phyloP scores from a whole-genome alignment of 2,329 filamentous ascomycete genomes.

The Pseudocercospora fijiensis region DNA sequence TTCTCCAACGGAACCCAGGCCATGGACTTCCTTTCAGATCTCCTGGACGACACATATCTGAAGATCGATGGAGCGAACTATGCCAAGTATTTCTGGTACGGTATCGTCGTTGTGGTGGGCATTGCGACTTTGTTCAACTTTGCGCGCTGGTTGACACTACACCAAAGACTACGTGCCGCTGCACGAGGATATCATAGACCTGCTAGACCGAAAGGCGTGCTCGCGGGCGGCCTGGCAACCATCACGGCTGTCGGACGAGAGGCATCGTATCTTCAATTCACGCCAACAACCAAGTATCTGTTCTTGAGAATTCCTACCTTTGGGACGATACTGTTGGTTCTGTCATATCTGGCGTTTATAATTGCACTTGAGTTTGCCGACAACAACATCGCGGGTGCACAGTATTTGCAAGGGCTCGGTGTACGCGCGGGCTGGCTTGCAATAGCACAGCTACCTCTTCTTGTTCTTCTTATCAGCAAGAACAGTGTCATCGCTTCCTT shows the following conservation, averaged over 20 bases:
- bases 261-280: slow-evolving; percentile 38
- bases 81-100: slow-evolving; percentile 44
- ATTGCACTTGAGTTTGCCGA: slow-evolving; percentile 33
- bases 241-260: slow-evolving; percentile 40
- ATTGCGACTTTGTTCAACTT: slow-evolving; percentile 38
- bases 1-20: slow-evolving; percentile 42
- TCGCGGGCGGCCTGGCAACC: slow-evolving; percentile 32
- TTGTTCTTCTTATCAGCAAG: slow-evolving; percentile 43
- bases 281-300: slow-evolving; percentile 22
- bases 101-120: slow-evolving; percentile 39
- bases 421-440: slow-evolving; percentile 41
- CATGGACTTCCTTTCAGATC: slow-evolving; percentile 37
- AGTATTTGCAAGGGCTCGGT: slow-evolving; percentile 33
- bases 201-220: slow-evolving; percentile 35
- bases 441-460: slow-evolving; percentile 41
- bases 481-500: slow-evolving; percentile 39
- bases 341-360: slow-evolving; percentile 31
- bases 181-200: slow-evolving; percentile 36
- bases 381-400: slow-evolving; percentile 28
- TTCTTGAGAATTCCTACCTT: slow-evolving; percentile 31
- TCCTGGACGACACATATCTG: slow-evolving; percentile 41
- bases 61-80: slow-evolving; percentile 40
- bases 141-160: slow-evolving; percentile 31
- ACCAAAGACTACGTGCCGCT: slow-evolving; percentile 39
- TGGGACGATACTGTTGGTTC: slow-evolving; percentile 29